Evolutionary conservation across 768 basidiomycete species (phyloP).

Genomic region (Solioccasus polychromus): DNA sequence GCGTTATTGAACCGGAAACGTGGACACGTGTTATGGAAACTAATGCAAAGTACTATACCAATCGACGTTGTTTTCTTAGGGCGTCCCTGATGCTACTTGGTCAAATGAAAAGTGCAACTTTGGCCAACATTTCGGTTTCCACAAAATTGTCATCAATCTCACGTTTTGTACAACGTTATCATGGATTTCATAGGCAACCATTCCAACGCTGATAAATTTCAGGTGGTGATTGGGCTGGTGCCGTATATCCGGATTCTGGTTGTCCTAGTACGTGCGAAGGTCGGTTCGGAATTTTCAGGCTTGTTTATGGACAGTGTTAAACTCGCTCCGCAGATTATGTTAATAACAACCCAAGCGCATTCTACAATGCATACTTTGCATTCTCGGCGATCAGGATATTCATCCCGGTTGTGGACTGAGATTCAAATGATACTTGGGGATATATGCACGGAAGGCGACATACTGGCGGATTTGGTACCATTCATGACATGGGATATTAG

Average conservation of each 20-base stretch:
- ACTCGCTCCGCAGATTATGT: constrained; percentile 34
- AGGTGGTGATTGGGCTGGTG: constrained; percentile 63
- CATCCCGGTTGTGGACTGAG: constrained; percentile 34
- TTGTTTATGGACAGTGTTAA: background rate
- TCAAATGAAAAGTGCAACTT: constrained; percentile 37
- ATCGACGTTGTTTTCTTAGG: constrained; percentile 17
- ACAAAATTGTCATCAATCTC: constrained; percentile 42
- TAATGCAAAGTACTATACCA: background rate
- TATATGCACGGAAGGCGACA: constrained; percentile 1
- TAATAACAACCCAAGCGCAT: constrained; percentile 54
- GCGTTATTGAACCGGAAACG: constrained; percentile 19
- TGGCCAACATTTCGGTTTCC: constrained; percentile 30
- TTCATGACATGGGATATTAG: background rate
- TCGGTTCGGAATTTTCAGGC: constrained; percentile 29
- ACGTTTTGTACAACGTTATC: constrained; percentile 53
- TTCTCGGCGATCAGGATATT: constrained; percentile 59
- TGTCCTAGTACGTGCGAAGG: constrained; percentile 55
- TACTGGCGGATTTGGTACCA: constrained; percentile 10
- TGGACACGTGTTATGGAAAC: constrained; percentile 29
- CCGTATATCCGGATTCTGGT: constrained; percentile 42
- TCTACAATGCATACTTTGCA: constrained; percentile 69
- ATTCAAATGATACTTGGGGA: background rate
- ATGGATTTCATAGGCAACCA: background rate
- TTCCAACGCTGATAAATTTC: background rate
- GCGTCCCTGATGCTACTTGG: constrained; percentile 33